These are phyloP conservation scores for Apodospora peruviana DNA, from an alignment of 495 filamentous ascomycete species.

Conservation along the genomic window DNA sequence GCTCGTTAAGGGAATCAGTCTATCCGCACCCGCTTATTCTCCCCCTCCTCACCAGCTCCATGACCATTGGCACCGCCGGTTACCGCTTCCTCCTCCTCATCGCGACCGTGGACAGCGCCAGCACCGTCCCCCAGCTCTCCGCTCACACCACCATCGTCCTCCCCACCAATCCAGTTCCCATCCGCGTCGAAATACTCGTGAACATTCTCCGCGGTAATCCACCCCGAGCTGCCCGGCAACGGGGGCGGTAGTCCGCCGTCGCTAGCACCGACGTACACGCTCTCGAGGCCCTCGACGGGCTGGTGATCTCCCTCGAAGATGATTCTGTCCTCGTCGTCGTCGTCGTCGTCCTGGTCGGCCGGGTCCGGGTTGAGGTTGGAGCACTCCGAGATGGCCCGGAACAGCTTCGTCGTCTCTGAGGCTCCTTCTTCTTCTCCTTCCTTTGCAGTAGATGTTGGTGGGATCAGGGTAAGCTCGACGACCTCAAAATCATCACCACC, in stretches of 20 bases:
- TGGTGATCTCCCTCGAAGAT: slow-evolving; percentile 52
- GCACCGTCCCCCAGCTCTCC: slow-evolving; percentile 43
- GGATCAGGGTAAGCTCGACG: slow-evolving; percentile 71
- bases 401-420: slow-evolving; percentile 49
- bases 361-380: slow-evolving; percentile 88
- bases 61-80: not conserved
- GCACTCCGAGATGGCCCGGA: slow-evolving; percentile 75
- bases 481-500: slow-evolving; percentile 65
- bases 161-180: slow-evolving; percentile 48
- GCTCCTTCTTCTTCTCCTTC: slow-evolving; percentile 11
- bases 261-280: slow-evolving; percentile 34
- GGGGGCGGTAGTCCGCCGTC: slow-evolving; percentile 63
- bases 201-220: slow-evolving; percentile 97
- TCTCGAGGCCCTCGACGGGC: slow-evolving; percentile 40
- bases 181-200: slow-evolving; percentile 60
- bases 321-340: slow-evolving; percentile 46
- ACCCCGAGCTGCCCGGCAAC: slow-evolving; percentile 79
- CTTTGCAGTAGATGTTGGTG: slow-evolving; percentile 21
- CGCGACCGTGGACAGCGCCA: slow-evolving; percentile 32
- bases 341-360: slow-evolving; percentile 42
- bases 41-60: not conserved
- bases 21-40: not conserved
- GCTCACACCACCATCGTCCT: slow-evolving; percentile 22
- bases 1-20: too few species aligned
- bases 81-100: slow-evolving; percentile 29